A percentile compares a stretch with the other conserved stretches of the same genome.
Conservation (phyloP, 768 basidiomycete species). For the Boletales sp. region DNA sequence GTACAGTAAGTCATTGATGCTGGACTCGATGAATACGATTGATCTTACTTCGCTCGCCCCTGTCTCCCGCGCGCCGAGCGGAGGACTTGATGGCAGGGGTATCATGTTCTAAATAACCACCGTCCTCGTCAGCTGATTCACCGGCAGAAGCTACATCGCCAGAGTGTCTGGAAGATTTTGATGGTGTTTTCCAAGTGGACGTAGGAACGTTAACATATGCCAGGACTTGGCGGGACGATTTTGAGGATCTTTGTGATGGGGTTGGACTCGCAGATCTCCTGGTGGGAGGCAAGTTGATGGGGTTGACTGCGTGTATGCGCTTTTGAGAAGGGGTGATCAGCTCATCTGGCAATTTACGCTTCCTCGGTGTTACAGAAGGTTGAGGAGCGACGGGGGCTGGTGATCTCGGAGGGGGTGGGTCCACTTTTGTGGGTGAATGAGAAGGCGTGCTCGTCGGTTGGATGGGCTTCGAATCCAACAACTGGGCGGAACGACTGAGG, state of each 20-base stretch:
- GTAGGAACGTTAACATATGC: constrained; percentile 33
- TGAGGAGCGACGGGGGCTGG: constrained; percentile 2
- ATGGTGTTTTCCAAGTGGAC: constrained; percentile 27
- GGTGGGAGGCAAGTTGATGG: constrained; percentile 9
- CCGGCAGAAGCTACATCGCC: constrained; percentile 49
- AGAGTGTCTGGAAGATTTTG: constrained; percentile 23
- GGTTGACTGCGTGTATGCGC: constrained; percentile 38
- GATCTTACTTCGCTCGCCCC: constrained; percentile 66
- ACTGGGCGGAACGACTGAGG: constrained; percentile 45
- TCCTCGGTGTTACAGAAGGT: constrained; percentile 54
- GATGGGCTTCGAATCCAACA: constrained; percentile 32
- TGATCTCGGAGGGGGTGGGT: constrained; percentile 14
- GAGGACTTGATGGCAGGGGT: constrained; percentile 43
- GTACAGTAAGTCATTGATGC: background rate
- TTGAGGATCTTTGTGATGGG: constrained; percentile 26
- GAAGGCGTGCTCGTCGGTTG: constrained; percentile 13
- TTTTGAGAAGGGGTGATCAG: constrained; percentile 63
- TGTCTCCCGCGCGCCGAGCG: constrained; percentile 61
- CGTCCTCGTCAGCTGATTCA: constrained; percentile 48
- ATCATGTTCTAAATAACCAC: constrained; percentile 24
- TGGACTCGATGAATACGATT: background rate
- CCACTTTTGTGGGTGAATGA: constrained; percentile 14
- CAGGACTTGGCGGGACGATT: constrained; percentile 30
- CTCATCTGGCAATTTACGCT: constrained; percentile 62
- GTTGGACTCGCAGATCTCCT: constrained; percentile 17